Percentiles rank a stretch among this genome's conserved stretches.
These are phyloP conservation scores for Pseudocercospora crystallina DNA, from an alignment of 2,329 filamentous ascomycete species.

Conservation along the genomic window DNA sequence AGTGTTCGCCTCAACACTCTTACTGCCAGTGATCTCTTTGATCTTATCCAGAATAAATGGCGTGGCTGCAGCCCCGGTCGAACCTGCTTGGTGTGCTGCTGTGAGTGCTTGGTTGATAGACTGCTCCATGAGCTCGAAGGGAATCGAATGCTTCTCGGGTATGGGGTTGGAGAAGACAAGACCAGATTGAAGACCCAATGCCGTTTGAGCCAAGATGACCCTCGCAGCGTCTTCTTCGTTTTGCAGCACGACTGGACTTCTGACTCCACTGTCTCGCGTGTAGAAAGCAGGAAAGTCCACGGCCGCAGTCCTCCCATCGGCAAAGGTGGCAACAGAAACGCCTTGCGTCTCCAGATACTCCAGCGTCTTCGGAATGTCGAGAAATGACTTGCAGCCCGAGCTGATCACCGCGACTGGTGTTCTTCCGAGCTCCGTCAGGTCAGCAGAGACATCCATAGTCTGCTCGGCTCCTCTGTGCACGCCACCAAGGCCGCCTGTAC, in stretches of 20 bases:
- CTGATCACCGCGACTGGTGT: conserved; percentile 86
- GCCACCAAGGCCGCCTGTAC: conserved; percentile 89
- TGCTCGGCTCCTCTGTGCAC: conserved; percentile 86
- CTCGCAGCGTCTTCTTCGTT: conserved; percentile 80
- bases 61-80: conserved; percentile 74
- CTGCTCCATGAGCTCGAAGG: conserved; percentile 67
- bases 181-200: conserved; percentile 71
- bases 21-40: conserved; percentile 71
- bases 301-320: conserved; percentile 69
- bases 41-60: conserved; percentile 80
- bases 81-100: conserved; percentile 64
- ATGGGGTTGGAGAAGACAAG: conserved; percentile 89
- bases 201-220: conserved; percentile 79
- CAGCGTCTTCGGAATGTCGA: conserved; percentile 86
- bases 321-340: conserved; percentile 84
- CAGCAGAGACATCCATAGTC: conserved; percentile 91
- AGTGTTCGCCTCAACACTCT: conserved; percentile 72
- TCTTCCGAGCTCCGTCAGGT: conserved; percentile 88
- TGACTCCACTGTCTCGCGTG: conserved; percentile 79
- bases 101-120: conserved; percentile 68
- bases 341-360: conserved; percentile 75
- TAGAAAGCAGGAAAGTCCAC: conserved; percentile 94
- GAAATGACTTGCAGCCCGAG: conserved; percentile 92
- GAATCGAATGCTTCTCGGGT: conserved; percentile 67
- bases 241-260: conserved; percentile 72